A percentile compares a stretch with the other conserved stretches of the same genome.
Evolutionary conservation across 2,329 filamentous ascomycete species (phyloP).

Genomic region (Coleophoma cylindrospora): DNA sequence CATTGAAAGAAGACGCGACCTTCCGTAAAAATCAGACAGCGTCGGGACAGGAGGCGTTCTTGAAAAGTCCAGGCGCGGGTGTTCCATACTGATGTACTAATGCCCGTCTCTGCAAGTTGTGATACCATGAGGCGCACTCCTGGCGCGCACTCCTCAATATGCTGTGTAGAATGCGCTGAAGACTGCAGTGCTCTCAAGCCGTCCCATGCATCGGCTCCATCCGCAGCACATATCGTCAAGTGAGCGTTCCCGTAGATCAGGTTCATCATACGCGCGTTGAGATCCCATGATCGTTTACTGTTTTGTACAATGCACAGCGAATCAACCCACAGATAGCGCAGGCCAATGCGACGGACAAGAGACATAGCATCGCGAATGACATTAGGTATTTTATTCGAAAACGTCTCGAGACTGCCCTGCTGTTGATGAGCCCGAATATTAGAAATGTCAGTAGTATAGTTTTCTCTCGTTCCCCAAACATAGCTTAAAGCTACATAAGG

Average conservation of each 20-base stretch:
- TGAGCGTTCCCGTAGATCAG: conserved; percentile 26
- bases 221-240: conserved; percentile 30
- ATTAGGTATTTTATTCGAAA: not conserved
- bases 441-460: not conserved
- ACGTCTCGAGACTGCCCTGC: not conserved
- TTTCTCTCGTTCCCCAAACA: conserved; percentile 5
- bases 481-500: conserved; percentile 6
- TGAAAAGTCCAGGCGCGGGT: conserved; percentile 34
- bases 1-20: conserved; percentile 28
- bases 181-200: conserved; percentile 5
- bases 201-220: conserved; percentile 13
- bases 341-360: not conserved
- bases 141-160: conserved; percentile 6
- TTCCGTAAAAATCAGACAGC: conserved; percentile 30
- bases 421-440: not conserved
- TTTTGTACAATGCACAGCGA: conserved; percentile 1
- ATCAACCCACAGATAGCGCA: not conserved
- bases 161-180: conserved; percentile 8
- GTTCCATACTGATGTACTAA: conserved; percentile 26
- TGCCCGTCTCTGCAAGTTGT: conserved; percentile 11
- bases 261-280: conserved; percentile 26
- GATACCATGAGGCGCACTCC: conserved; percentile 15
- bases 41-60: conserved; percentile 29
- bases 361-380: not conserved
- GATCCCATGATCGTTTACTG: conserved; percentile 18